Conservation (phyloP, 176 grass and related monocot genomes). For the Musa troglodytarum region DNA sequence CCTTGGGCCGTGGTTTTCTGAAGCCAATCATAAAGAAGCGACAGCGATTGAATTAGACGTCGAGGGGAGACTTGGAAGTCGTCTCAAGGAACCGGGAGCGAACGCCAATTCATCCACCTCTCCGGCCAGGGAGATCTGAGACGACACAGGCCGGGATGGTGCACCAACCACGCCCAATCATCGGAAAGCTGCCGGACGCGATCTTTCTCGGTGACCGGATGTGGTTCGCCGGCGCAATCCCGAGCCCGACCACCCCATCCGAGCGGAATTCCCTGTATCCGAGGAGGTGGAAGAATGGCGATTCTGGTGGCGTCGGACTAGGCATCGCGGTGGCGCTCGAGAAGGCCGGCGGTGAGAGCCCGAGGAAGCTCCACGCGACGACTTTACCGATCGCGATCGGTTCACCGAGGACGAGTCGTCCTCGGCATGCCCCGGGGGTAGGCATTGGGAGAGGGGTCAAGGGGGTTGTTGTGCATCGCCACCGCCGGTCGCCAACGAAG, state of each 20-base stretch:
- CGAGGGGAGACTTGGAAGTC: background rate
- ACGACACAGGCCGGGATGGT: background rate
- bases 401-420: background rate
- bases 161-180: background rate
- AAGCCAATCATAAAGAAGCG: background rate
- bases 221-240: background rate
- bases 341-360: background rate
- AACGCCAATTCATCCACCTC: background rate
- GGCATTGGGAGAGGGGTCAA: background rate
- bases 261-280: background rate
- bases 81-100: background rate
- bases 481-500: background rate
- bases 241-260: background rate
- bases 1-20: background rate
- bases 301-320: constrained; percentile 7
- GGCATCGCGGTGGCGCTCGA: constrained; percentile 15
- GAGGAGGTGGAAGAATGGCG: constrained; percentile 9
- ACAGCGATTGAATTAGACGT: background rate
- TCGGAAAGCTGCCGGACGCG: background rate
- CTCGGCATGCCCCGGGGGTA: too few relatives aligned
- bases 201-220: background rate
- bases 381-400: constrained; percentile 1
- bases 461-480: background rate
- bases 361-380: background rate
- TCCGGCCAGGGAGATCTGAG: background rate